phyloP scores from a whole-genome alignment of 2,329 filamentous ascomycete genomes.

The Orbilia quercus region DNA sequence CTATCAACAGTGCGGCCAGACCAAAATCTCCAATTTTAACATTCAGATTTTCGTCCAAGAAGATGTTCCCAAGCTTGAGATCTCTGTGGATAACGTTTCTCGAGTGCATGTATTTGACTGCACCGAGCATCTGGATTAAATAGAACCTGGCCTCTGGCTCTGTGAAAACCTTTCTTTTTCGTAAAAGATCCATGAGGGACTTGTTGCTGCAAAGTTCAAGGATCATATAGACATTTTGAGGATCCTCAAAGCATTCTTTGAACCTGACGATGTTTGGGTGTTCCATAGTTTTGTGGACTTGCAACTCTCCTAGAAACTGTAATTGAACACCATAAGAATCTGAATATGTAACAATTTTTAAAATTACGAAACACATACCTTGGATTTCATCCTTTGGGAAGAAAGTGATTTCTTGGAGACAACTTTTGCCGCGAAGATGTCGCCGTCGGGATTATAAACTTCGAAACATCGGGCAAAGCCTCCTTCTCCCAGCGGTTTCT shows the following conservation, averaged over 20 bases:
- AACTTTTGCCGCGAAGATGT: constrained; percentile 60
- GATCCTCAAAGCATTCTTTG: constrained; percentile 89
- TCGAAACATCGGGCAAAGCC: constrained; percentile 60
- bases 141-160: constrained; percentile 95
- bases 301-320: constrained; percentile 82
- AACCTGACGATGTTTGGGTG: constrained; percentile 97
- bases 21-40: constrained; percentile 98
- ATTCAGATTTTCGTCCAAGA: constrained; percentile 93
- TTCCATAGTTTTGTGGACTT: constrained; percentile 97
- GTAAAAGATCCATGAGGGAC: constrained; percentile 86
- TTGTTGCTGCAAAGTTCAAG: constrained; percentile 95
- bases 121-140: constrained; percentile 92
- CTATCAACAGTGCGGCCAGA: constrained; percentile 88
- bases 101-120: constrained; percentile 96
- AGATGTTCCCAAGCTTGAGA: constrained; percentile 97
- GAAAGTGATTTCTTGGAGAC: constrained; percentile 59
- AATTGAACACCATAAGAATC: constrained; percentile 1
- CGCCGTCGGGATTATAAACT: constrained; percentile 60
- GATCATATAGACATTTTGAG: constrained; percentile 89
- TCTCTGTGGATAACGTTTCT: constrained; percentile 97
- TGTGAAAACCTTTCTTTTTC: constrained; percentile 83
- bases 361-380: constrained; percentile 50
- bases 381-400: constrained; percentile 59
- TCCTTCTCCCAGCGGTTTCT: constrained; percentile 59
- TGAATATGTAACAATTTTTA: background rate